phyloP scores from a whole-genome alignment of 1,284 basidiomycete species.

The Trametes polyzona region DNA sequence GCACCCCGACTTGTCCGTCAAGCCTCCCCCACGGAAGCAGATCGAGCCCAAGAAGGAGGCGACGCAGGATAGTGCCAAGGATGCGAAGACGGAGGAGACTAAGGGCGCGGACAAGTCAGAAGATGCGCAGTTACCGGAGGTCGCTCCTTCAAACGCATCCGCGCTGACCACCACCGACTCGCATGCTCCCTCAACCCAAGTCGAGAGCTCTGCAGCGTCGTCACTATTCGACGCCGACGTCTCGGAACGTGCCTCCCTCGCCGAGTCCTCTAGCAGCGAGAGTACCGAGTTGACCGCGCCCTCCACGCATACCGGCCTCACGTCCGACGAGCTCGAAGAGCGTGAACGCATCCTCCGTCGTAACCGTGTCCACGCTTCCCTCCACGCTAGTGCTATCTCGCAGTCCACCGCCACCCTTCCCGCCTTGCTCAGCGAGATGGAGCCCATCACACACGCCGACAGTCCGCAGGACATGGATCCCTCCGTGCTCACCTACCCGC shows the following conservation, averaged over 20 bases:
- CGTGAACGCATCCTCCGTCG: conserved; percentile 22
- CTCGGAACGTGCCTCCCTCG: conserved; percentile 20
- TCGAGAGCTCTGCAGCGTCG: conserved; percentile 17
- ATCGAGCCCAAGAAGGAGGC: conserved; percentile 20
- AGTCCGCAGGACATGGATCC: conserved; percentile 48
- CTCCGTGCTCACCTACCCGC: conserved; percentile 70
- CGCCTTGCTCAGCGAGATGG: conserved; percentile 31
- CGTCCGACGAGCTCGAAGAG: conserved; percentile 16
- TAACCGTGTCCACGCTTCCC: conserved; percentile 27
- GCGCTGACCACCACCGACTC: conserved; percentile 19
- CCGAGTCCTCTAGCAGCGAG: conserved; percentile 26
- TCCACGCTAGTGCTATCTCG: conserved; percentile 29
- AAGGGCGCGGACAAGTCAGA: conserved; percentile 10
- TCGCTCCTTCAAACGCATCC: conserved; percentile 5
- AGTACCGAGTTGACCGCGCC: conserved; percentile 30
- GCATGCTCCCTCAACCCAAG: conserved; percentile 14
- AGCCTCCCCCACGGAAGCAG: conserved; percentile 34
- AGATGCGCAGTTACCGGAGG: background rate
- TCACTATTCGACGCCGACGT: conserved; percentile 16
- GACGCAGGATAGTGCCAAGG: conserved; percentile 6
- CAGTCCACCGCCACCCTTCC: conserved; percentile 42
- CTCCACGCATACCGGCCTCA: conserved; percentile 14
- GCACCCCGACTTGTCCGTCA: conserved; percentile 83
- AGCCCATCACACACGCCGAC: conserved; percentile 20
- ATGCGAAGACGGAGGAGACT: background rate